These are phyloP conservation scores for Singerocomus rubriflavus DNA, from an alignment of 1,284 basidiomycete genomes.

Conservation along the genomic window DNA sequence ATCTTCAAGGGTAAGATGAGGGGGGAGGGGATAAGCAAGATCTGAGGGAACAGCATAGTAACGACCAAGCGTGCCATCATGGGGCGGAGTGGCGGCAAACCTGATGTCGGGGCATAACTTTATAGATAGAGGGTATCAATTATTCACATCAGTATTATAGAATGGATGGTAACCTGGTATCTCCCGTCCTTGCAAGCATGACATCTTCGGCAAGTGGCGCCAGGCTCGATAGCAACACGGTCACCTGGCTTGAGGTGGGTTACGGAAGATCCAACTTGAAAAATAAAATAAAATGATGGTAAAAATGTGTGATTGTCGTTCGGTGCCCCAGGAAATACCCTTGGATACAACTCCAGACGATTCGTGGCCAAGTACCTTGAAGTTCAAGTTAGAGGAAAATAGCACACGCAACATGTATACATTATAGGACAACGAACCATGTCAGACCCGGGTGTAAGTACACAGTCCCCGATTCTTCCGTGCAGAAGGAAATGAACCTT, in stretches of 20 bases:
- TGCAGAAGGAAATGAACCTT: conserved; percentile 76
- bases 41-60: conserved; percentile 79
- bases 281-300: background rate
- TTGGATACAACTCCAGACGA: conserved; percentile 49
- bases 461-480: conserved; percentile 77
- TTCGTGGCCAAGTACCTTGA: conserved; percentile 57
- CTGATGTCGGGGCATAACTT: conserved; percentile 75
- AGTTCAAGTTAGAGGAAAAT: background rate
- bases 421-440: conserved; percentile 51
- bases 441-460: conserved; percentile 58
- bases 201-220: conserved; percentile 70
- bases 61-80: conserved; percentile 83
- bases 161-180: conserved; percentile 59
- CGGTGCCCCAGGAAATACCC: conserved; percentile 21
- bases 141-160: background rate
- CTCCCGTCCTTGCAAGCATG: conserved; percentile 74
- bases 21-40: conserved; percentile 71
- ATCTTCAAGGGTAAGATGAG: conserved; percentile 74
- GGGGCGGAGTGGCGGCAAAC: conserved; percentile 88
- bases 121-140: conserved; percentile 7
- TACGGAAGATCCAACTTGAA: conserved; percentile 31
- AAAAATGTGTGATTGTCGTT: background rate
- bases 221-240: conserved; percentile 85
- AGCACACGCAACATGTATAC: conserved; percentile 2
- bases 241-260: conserved; percentile 71